Evolutionary conservation across 345 rosid species (phyloP).

Genomic region (Orychophragmus violaceus): DNA sequence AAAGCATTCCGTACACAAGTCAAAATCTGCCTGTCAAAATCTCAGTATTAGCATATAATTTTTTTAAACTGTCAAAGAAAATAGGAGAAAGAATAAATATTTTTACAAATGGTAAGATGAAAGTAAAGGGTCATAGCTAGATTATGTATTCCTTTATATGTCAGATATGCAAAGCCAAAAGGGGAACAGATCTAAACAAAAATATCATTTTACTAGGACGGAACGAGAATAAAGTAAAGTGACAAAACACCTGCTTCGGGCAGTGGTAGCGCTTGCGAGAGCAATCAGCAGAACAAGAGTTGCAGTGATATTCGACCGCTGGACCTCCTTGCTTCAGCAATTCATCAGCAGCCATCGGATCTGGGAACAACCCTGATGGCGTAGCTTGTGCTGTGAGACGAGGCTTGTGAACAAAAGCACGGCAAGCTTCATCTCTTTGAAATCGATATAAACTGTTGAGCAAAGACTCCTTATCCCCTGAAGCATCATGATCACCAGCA

Average conservation of each 20-base stretch:
- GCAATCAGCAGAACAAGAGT: slow-evolving; percentile 97
- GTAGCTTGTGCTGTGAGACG: slow-evolving; percentile 43
- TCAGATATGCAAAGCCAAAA: slow-evolving; percentile 5
- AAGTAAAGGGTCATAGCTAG: not conserved
- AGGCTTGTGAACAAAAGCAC: slow-evolving; percentile 43
- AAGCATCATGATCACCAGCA: slow-evolving; percentile 34
- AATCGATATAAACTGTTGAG: slow-evolving; percentile 76
- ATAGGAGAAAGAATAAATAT: not conserved
- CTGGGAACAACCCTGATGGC: slow-evolving; percentile 64
- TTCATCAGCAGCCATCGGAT: slow-evolving; percentile 70
- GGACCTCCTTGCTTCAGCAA: slow-evolving; percentile 75
- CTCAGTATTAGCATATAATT: slow-evolving; percentile 21
- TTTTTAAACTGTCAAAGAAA: not conserved
- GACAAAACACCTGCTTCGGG: slow-evolving; percentile 77
- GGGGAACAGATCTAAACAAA: not conserved
- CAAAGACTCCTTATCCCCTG: slow-evolving; percentile 37
- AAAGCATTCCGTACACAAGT: slow-evolving; percentile 93
- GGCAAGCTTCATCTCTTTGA: slow-evolving; percentile 49
- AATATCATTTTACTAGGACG: not conserved
- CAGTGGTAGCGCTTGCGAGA: slow-evolving; percentile 99
- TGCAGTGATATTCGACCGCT: slow-evolving; percentile 93
- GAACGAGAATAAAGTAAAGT: not conserved
- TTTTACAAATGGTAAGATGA: not conserved
- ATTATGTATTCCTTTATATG: not conserved
- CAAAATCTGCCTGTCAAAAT: slow-evolving; percentile 96